Conservation (phyloP, 768 basidiomycete species). For the Brasilioporus rufonigricans region DNA sequence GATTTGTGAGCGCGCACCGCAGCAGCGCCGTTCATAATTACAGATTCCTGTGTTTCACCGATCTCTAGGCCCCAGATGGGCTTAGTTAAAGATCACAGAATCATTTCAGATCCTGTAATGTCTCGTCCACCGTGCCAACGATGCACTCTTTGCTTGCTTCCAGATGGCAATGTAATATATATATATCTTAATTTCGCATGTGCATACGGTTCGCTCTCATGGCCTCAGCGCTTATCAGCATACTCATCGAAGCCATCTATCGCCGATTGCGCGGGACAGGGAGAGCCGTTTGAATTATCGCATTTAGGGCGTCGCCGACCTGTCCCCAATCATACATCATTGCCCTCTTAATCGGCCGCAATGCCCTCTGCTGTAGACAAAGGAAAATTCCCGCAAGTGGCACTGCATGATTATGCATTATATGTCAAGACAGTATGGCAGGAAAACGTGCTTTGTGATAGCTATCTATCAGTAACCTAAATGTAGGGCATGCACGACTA, state of each 20-base stretch:
- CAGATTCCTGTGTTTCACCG: conserved; percentile 13
- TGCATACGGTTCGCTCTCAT: not conserved
- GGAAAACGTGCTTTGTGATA: conserved; percentile 1
- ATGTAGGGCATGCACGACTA: conserved; percentile 15
- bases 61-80: conserved; percentile 7
- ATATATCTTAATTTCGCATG: conserved; percentile 15
- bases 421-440: conserved; percentile 10
- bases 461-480: conserved; percentile 7
- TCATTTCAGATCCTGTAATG: conserved; percentile 6
- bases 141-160: conserved; percentile 1
- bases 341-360: conserved; percentile 24
- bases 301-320: conserved; percentile 24
- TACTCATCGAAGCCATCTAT: conserved; percentile 13
- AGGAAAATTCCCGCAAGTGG: conserved; percentile 11
- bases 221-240: conserved; percentile 13
- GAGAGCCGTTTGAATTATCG: conserved; percentile 9
- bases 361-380: conserved; percentile 13
- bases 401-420: conserved; percentile 1
- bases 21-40: conserved; percentile 14
- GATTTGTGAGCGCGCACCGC: conserved; percentile 13
- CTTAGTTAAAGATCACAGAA: conserved; percentile 9
- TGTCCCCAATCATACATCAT: conserved; percentile 27
- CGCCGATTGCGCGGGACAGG: conserved; percentile 22
- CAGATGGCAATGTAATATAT: conserved; percentile 13
- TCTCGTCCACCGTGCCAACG: conserved; percentile 12